Conservation (phyloP, 306 rosid species). For the Vigna radiata region DNA sequence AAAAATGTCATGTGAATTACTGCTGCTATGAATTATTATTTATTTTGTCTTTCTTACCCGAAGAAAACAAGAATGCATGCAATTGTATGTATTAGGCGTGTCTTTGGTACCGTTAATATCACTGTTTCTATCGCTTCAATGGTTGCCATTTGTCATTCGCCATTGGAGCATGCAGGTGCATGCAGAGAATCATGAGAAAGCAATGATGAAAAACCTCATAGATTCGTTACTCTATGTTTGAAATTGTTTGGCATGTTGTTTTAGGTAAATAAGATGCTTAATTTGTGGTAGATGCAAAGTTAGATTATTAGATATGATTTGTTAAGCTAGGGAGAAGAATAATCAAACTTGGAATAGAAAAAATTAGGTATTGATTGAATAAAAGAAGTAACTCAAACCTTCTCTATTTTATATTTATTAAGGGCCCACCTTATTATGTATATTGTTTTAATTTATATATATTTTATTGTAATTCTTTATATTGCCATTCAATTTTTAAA, state of each 20-base stretch:
- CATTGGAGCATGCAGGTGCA: background rate
- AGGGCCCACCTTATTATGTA: slow-evolving; percentile 8
- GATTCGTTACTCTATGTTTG: no score
- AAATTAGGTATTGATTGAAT: slow-evolving; percentile 37
- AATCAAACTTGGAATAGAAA: background rate
- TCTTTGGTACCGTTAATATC: background rate
- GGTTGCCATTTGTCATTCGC: slow-evolving; percentile 16
- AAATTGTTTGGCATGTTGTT: background rate
- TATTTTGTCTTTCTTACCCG: background rate
- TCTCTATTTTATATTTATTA: background rate
- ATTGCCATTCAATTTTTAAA: no score
- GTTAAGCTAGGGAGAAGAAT: slow-evolving; percentile 18
- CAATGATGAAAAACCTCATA: background rate
- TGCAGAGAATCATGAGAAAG: background rate
- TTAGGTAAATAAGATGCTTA: background rate
- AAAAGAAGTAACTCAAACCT: background rate
- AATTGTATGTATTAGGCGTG: background rate
- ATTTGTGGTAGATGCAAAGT: background rate
- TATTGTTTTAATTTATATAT: no score
- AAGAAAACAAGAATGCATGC: background rate
- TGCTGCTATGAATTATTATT: no score
- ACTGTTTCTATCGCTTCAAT: background rate
- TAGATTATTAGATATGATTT: slow-evolving; percentile 15
- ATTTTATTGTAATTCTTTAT: no score
- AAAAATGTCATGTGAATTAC: no score